Evolutionary conservation across 2,329 filamentous ascomycete species (phyloP), one percentile per base, ranked within the genome.

Genomic region (Penicillium sp.): DNA sequence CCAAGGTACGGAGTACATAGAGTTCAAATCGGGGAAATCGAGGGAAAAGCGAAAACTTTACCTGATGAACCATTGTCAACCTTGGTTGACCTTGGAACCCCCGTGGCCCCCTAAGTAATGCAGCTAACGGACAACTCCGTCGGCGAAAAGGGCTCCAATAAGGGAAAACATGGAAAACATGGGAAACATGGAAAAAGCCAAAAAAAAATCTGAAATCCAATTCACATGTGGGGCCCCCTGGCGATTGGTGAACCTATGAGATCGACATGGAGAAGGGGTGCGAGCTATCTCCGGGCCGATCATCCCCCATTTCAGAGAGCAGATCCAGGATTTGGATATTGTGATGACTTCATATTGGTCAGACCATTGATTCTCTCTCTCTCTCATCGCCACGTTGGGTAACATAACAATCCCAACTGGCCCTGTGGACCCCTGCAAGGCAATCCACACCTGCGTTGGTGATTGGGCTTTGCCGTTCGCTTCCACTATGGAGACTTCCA

Each of bases 351-450:
- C 64, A 66, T 62, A n/a, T 10, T 5, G 31, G 15, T 44, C 48
- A 59, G 39, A 50, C 49, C 47, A 49, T 49, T 25, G 36, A 23
- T 45, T 10, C 15, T 21, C 19, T 21, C 19, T 50, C 17, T 8
- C 48, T 31, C 38, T 15, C 44, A 57, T 63, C 64, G 61, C 68
- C 68, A 70, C 65, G 66, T 68, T 70, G 52, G 59, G 61, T 55
- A 58, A 59, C 51, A 58, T 41, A 36, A 41, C 23, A 27, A 31
- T 39, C 29, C 41, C 19, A 51, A 44, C 52, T 38, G 42, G 49
- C 21, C 29, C 35, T 49, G 49, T 29, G 31, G 31, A 5, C 31
- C 31, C 31, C 36, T 49, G 49, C 31, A 7, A 51, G 52, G 48
- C n/a, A 60, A 57, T 33, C 50, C 57, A 53, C 53, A 44, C 33